These are phyloP conservation scores for Oehlia diaphana DNA, from an alignment of 192 early-diverging fungal genomes.

Conservation along the genomic window DNA sequence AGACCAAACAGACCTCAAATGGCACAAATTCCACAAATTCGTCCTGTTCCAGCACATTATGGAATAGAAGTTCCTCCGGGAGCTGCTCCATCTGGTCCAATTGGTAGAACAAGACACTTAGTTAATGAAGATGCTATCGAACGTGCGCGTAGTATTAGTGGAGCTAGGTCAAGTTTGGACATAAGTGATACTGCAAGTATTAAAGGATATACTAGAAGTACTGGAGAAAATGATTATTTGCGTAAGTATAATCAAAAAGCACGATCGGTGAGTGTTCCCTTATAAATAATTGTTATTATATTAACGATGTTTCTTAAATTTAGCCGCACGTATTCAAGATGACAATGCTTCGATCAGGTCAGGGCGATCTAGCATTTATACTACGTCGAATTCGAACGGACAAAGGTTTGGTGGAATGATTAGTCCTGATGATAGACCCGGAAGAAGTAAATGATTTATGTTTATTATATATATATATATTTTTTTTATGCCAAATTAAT, in stretches of 20 bases:
- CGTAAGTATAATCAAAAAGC: neutral
- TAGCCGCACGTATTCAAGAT: neutral
- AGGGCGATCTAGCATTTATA: neutral
- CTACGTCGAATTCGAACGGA: neutral
- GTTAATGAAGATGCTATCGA: neutral
- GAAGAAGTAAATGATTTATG: conserved; percentile 16
- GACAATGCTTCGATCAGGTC: conserved; percentile 22
- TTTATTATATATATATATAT: no score
- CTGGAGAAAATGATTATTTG: neutral
- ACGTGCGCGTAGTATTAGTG: neutral
- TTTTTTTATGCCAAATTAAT: neutral
- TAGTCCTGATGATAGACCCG: conserved; percentile 2
- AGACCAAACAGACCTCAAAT: neutral
- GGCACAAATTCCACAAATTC: no score
- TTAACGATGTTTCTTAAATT: neutral
- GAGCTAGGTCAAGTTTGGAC: neutral
- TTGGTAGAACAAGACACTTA: no score
- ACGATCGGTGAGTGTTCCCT: neutral
- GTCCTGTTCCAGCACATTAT: neutral
- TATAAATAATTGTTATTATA: neutral
- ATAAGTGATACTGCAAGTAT: neutral
- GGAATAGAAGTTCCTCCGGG: neutral
- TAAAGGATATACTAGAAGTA: neutral
- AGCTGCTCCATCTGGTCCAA: neutral
- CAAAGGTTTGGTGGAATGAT: neutral